Evolutionary conservation across 2,329 filamentous ascomycete genomes (phyloP).

Genomic region (Sporothrix phasma): DNA sequence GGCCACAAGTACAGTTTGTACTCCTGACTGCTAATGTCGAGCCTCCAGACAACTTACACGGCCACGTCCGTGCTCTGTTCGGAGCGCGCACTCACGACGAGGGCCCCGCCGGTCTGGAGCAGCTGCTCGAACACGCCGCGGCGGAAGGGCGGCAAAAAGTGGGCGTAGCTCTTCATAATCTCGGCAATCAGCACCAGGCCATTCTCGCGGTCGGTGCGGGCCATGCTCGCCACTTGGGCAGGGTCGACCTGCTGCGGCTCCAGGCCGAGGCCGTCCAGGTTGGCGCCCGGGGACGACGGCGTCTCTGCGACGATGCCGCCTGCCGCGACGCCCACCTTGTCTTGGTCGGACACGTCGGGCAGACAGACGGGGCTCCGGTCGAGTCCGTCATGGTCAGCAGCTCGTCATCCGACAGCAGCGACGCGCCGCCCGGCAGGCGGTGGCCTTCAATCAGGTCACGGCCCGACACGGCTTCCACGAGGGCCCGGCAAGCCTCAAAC

Average conservation of each 20-base stretch:
- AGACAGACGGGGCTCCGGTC: conserved; percentile 4
- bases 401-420: conserved; percentile 5
- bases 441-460: conserved; percentile 25
- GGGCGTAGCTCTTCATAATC: conserved; percentile 37
- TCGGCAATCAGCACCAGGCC: conserved; percentile 49
- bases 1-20: too few species aligned
- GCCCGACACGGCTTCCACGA: conserved; percentile 42
- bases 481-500: conserved; percentile 32
- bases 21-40: too few species aligned
- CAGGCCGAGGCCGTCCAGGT: conserved; percentile 29
- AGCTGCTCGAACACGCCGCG: conserved; percentile 37
- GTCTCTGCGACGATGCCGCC: not conserved
- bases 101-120: conserved; percentile 39
- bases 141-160: conserved; percentile 32
- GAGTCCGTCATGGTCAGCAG: conserved; percentile 7
- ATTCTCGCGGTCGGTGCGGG: conserved; percentile 49
- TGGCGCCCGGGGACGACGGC: not conserved
- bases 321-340: not conserved
- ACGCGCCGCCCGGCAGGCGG: conserved; percentile 12
- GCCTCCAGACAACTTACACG: not conserved
- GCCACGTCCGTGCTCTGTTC: conserved; percentile 3
- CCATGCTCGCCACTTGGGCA: conserved; percentile 35
- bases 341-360: not conserved
- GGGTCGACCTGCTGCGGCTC: conserved; percentile 40
- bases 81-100: conserved; percentile 27